Conservation (phyloP, 768 basidiomycete species). For the Mycena maculata region DNA sequence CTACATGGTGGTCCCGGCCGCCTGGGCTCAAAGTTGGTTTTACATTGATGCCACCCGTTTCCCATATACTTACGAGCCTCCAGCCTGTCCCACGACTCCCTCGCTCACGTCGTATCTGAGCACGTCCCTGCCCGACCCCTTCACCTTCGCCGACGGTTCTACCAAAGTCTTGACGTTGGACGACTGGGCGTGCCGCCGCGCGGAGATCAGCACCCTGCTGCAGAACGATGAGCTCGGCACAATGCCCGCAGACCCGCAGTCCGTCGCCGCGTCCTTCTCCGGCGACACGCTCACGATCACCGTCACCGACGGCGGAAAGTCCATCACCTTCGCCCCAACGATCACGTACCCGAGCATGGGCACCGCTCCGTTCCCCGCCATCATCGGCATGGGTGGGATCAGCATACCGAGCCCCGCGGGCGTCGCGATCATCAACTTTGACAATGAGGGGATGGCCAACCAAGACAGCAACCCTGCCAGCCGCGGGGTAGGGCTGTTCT, state of each 20-base stretch:
- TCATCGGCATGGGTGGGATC: constrained; percentile 62
- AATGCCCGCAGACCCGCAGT: constrained; percentile 34
- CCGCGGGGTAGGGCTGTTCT: constrained; percentile 60
- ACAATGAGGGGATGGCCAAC: constrained; percentile 64
- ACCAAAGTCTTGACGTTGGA: constrained; percentile 41
- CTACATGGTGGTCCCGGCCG: neutral
- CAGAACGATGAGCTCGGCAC: constrained; percentile 36
- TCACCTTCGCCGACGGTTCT: constrained; percentile 49
- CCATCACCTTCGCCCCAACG: constrained; percentile 48
- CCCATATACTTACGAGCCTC: neutral
- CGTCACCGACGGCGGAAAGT: constrained; percentile 43
- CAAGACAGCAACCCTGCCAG: constrained; percentile 56
- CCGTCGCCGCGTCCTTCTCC: constrained; percentile 49
- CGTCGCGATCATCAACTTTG: constrained; percentile 60
- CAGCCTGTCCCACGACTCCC: constrained; percentile 28
- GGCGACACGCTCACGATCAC: constrained; percentile 49
- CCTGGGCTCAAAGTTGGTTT: neutral
- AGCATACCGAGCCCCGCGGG: constrained; percentile 53
- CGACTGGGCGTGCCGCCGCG: constrained; percentile 54
- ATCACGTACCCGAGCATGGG: constrained; percentile 53
- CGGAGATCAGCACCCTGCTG: constrained; percentile 50
- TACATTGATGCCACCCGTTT: neutral
- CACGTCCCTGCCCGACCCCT: constrained; percentile 51
- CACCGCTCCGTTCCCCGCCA: constrained; percentile 60
- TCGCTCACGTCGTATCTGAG: constrained; percentile 22